Evolutionary conservation across 163 green algal genomes (phyloP).

Genomic region (Scenedesmus sp.): DNA sequence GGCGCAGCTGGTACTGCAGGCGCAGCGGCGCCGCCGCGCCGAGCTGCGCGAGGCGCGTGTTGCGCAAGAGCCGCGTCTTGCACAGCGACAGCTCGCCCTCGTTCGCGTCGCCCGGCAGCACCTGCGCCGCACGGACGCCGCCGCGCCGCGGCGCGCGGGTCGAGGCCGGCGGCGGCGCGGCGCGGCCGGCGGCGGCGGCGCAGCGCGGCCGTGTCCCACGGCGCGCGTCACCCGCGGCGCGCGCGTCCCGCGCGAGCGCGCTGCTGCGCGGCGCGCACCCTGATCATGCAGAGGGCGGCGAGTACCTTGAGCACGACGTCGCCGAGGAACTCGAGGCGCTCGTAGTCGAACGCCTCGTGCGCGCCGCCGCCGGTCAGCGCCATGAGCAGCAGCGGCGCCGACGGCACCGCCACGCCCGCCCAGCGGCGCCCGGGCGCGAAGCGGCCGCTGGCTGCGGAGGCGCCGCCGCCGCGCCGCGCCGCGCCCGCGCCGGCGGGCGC

Average conservation of each 20-base stretch:
- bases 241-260: no score
- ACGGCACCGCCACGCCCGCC: neutral
- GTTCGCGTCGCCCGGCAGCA: conserved; percentile 20
- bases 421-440: neutral
- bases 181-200: no score
- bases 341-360: conserved; percentile 35
- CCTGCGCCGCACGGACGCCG: no score
- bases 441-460: neutral
- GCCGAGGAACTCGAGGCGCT: conserved; percentile 39
- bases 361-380: conserved; percentile 1
- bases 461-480: neutral
- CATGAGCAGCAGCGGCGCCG: conserved; percentile 20
- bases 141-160: no score
- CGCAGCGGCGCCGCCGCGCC: neutral
- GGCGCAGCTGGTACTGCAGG: conserved; percentile 43
- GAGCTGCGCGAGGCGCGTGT: conserved; percentile 23
- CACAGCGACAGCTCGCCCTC: conserved; percentile 42
- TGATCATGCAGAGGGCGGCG: conserved; percentile 5
- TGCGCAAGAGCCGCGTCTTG: conserved; percentile 32
- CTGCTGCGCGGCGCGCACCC: neutral
- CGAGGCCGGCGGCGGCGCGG: no score
- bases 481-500: neutral
- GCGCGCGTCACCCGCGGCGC: no score
- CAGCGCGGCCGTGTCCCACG: no score
- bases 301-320: conserved; percentile 44